Base-by-base conservation (phyloP, 176 grass and related monocot genomes). In the Poa annua region DNA sequence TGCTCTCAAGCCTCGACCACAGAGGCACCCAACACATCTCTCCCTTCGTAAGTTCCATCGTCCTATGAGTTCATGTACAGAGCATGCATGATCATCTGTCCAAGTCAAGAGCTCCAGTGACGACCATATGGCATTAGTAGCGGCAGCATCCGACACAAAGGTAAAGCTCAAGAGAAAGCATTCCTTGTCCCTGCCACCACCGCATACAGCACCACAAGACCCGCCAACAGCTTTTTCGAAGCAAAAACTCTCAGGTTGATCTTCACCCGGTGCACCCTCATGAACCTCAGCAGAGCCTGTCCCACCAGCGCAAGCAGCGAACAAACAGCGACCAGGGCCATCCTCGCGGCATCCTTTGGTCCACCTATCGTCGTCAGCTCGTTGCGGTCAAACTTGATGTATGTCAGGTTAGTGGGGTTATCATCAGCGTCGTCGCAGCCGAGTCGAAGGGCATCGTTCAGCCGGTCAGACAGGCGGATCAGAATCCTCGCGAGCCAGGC, bases 191-290 rank as follows among this genome's bases (percentile, higher is more conserved):
- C 84, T 10, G 16, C 78, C 74, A 86, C 83, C 34, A 82, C 50
- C 3, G 26, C 21, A 21, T 80, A 91, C 54, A 84, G 45, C 41
- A 91, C 5, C 81, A 88, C 60, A 11, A 80, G 49, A 7, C 60
- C 49, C 20, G 39, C 64, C 8, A 88, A 22, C 54, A 93, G 38
- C 62, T 83, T 97, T 74, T 97, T 97, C 0, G 94, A 97, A 8
- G 94, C 91, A 22, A 97, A 71, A 74, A 93, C 78, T 78, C 94
- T 93, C n/a, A 97, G 82, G 70, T 91, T 97, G 36, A 97, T 82
- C 87, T 86, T 97, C 57, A 93, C 73, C 42, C 66, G 78, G 75
- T 74, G 89, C 1, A 51, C 57, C 50, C 87, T 91, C 94, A 97
- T 91, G 81, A 93, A 86, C 42, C 57, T 89, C 11, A 93, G 66